Evolutionary conservation across 208 protist species (phyloP).

Genomic region (Wallacemonas collosoma): DNA sequence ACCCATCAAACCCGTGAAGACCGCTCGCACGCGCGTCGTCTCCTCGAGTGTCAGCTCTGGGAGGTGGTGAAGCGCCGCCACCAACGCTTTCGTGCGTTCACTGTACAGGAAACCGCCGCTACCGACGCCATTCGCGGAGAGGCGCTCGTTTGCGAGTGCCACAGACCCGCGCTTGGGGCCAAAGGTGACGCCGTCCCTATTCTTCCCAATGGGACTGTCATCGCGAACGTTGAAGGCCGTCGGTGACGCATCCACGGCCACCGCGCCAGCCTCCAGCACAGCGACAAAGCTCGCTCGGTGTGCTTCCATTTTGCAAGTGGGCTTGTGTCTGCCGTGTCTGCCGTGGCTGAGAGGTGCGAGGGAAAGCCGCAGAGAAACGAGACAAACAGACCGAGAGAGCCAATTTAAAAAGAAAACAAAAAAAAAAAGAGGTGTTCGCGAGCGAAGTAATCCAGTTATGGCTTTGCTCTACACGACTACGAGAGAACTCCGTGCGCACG

Average conservation of each 20-base stretch:
- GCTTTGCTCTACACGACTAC: too few relatives aligned
- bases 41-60: conserved; percentile 79
- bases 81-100: conserved; percentile 23
- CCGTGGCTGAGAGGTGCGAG: too few relatives aligned
- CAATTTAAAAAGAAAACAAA: neutral
- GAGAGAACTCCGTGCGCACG: too few relatives aligned
- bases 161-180: conserved; percentile 2
- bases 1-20: conserved; percentile 45
- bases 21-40: conserved; percentile 47
- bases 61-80: conserved; percentile 34
- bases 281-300: neutral
- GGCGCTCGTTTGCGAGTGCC: neutral
- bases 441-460: too few relatives aligned
- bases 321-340: too few relatives aligned
- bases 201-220: conserved; percentile 3
- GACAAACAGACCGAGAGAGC: too few relatives aligned
- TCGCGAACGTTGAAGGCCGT: neutral
- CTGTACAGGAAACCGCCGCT: neutral
- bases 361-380: too few relatives aligned
- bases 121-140: conserved; percentile 3
- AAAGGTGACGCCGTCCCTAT: conserved; percentile 7
- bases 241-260: neutral
- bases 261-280: neutral
- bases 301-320: neutral
- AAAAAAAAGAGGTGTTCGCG: neutral